phyloP scores from a whole-genome alignment of 192 early-diverging fungal species.

The Geranomyces michiganensis region DNA sequence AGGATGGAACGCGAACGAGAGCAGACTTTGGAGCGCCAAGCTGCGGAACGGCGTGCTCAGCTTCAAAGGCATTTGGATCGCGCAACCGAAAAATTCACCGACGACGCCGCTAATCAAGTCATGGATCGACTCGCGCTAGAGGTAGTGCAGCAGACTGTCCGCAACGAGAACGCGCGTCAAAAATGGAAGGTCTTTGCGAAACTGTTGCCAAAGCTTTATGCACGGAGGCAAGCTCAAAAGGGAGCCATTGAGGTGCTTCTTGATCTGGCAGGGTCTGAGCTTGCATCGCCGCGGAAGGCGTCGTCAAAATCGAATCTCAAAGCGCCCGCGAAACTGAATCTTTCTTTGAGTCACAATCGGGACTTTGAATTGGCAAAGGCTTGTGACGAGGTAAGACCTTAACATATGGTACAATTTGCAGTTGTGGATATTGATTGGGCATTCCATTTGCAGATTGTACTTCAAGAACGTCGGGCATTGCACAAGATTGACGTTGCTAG shows the following conservation, averaged over 20 bases:
- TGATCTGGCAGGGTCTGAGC: conserved; percentile 17
- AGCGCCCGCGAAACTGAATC: neutral
- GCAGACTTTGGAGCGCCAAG: neutral
- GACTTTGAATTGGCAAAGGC: conserved; percentile 10
- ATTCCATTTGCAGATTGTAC: conserved; percentile 1
- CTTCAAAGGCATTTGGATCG: neutral
- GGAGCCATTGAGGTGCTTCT: conserved; percentile 10
- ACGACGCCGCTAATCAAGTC: neutral
- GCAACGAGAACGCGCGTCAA: conserved; percentile 1
- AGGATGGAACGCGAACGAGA: neutral
- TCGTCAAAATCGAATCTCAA: neutral
- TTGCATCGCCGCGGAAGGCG: conserved; percentile 15
- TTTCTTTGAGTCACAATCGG: neutral
- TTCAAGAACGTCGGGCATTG: neutral
- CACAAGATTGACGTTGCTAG: neutral
- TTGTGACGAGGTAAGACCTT: conserved; percentile 9
- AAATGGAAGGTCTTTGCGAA: conserved; percentile 17
- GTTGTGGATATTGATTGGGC: neutral
- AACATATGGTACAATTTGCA: neutral
- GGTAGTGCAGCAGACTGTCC: neutral
- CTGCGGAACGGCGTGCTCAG: neutral
- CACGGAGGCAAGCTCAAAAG: conserved; percentile 4
- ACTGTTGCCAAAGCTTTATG: conserved; percentile 2
- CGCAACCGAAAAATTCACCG: neutral
- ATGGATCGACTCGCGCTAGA: neutral